Base-by-base conservation (phyloP, 768 basidiomycete species). In the Phlebiopsis gigantea region DNA sequence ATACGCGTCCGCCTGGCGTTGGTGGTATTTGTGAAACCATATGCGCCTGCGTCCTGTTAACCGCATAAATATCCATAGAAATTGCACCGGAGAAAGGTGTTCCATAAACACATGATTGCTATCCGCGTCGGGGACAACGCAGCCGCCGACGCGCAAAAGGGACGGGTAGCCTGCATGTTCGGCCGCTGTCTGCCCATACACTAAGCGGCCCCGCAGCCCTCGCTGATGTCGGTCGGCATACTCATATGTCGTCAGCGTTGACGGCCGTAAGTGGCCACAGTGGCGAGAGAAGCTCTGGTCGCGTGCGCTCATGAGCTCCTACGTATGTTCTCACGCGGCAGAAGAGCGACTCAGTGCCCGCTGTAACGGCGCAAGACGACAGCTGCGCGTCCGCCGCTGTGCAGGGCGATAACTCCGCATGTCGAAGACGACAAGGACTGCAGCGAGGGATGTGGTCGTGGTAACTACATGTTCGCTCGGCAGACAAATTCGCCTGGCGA, bases 401-500 rank as follows among this genome's bases (percentile, higher is more conserved):
- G 7, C 21, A 19, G 19, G 46, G 28, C 46, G 19, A 48, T 25
- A 26, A 21, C 28, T 25, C 46, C 28, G 46, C 24, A 25, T 7
- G 7, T 8, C 46, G 24, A 48, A 48, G 46, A n/a, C 46, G 25
- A 19, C 6, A 28, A 21, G 10, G 28, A 5, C 29, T 12, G 48
- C 17, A 19, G 5, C 17, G 8, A 30, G 48, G 28, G n/a, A 17
- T 28, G 48, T 17, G 34, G 29, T 22, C 31, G 24, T 17, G 31
- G 17, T 22, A 21, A 24, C 49, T 21, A 19, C 34, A 39, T 10
- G 6, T 39, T 39, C 34, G 34, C 34, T 45, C 44, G 44, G 53
- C 42, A 45, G 53, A 43, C 53, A 54, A 57, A 57, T 53, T 31
- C 47, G 25, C 34, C 34, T 22, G 42, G 28, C 44, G 57, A 50